phyloP scores from a whole-genome alignment of 495 filamentous ascomycete species.

The Podospora pseudoanserina region DNA sequence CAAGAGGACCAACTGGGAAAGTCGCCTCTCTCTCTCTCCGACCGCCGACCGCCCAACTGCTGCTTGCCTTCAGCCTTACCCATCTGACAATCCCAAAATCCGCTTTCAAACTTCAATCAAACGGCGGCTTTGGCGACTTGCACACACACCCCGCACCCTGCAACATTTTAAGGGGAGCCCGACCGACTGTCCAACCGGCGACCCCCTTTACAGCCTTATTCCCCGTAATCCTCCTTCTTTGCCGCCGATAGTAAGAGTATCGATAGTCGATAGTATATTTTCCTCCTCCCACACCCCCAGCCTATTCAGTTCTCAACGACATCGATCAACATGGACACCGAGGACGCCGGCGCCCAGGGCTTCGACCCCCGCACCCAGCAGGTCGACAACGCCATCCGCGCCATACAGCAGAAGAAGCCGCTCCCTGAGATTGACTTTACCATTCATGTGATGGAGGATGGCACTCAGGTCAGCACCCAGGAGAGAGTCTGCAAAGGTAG shows the following conservation, averaged over 20 bases:
- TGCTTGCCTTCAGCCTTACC: constrained; percentile 26
- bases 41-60: constrained; percentile 28
- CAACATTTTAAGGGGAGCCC: constrained; percentile 4
- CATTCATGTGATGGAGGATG: constrained; percentile 97
- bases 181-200: constrained; percentile 8
- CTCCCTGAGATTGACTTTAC: constrained; percentile 98
- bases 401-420: constrained; percentile 87
- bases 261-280: constrained; percentile 9
- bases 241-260: neutral
- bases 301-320: constrained; percentile 5
- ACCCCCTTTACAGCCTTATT: neutral
- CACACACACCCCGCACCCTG: neutral
- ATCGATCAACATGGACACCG: constrained; percentile 34
- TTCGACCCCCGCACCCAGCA: constrained; percentile 42
- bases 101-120: neutral
- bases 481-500: constrained; percentile 97
- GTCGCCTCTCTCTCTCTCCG: constrained; percentile 20
- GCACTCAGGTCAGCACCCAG: constrained; percentile 85
- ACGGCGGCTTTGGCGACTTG: constrained; percentile 1
- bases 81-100: neutral
- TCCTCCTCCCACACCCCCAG: neutral
- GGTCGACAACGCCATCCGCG: constrained; percentile 69
- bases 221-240: neutral
- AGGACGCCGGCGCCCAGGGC: constrained; percentile 31
- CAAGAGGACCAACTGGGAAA: constrained; percentile 12